Evolutionary conservation across 306 rosid species (phyloP), one percentile per base, ranked within the genome.

Genomic region (Argentina anserina): DNA sequence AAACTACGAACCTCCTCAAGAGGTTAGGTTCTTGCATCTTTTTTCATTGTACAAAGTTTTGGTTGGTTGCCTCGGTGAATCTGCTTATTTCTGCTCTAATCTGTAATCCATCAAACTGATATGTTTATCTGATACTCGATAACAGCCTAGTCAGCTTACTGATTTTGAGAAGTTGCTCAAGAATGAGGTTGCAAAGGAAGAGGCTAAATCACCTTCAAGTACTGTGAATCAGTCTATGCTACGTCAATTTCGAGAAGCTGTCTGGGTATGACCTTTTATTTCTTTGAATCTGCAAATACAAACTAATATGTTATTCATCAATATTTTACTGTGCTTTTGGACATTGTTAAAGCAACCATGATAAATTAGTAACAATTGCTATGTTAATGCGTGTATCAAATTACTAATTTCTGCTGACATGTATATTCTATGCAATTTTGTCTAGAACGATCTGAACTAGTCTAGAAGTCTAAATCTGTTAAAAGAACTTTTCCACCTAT

Each of bases 191-290:
- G 75, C 74, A 52, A 76, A 83, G 70, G 50, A 74, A 41, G 83
- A 84, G 72, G 84, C 84, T 73, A 78, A 68, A 52, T 77, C 86
- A 31, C 52, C 84, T 63, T 81, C 92, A 53, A 73, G 74, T 76
- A 76, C 80, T 49, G 72, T 65, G 60, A 86, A 31, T 37, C 41
- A 88, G 72, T 63, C 85, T 61, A 49, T 89, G 31, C 23, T 85
- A 43, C 95, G 90, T 69, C 90, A 91, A 73, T 94, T 89, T 74
- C 85, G 81, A 84, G 92, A 94, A 81, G 96, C 95, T 77, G 80
- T 94, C 20, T 94, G 99, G 99, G 99, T 94, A 89, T 81, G 84
- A 73, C 73, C 31, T 33, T 60, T 39, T 40, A 50, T 71, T 73
- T 47, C 13, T 14, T 26, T 5, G 23, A 65, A 76, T 29, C 65